Base-by-base conservation (phyloP, 1,284 basidiomycete genomes). In the Cryptococcus sp. region DNA sequence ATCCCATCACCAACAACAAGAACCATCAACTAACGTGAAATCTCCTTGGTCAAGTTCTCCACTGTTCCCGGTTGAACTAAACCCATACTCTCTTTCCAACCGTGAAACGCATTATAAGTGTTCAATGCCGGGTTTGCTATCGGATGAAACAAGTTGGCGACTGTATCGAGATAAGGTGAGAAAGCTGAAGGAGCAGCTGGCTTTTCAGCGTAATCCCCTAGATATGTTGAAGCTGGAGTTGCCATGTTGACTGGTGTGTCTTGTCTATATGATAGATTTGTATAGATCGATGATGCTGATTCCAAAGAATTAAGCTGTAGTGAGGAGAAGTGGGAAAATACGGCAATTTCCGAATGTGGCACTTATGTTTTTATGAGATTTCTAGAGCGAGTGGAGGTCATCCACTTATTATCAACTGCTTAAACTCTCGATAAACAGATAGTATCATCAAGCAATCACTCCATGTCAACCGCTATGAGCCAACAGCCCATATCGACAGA, bases 31-130 rank as follows among this genome's bases (percentile, higher is more conserved):
- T 64, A 72, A 94, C 92, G 78, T 79, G 90, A 90, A 66, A 89
- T 85, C 79, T 96, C 93, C 77, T 90, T 90, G 67, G 88, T 87
- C 63, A 96, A 81, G 73, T 88, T 89, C 82, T 97, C 93, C 35
- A 88, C 86, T 33, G 88, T 87, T 58, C 93, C 93, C 31, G 93
- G 93, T 77, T 90, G 88, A 52, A 88, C 83, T 55, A 96, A 80
- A 49, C 86, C 88, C 64, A 93, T 81, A 62, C 84, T 82, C 68
- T 83, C 81, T 66, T 89, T 84, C 89, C 89, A 93, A 77, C 83
- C 78, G 61, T 86, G 81, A 76, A 92, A 86, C 58, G 86, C 83
- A 67, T 83, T 80, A 72, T 86, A 88, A 34, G 83, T 80, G 76
- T 82, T 84, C 56, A 81, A 80, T 58, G 90, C 77, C 11, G 88